phyloP scores from a whole-genome alignment of 2,329 filamentous ascomycete genomes.

The Ascochyta rabiei region DNA sequence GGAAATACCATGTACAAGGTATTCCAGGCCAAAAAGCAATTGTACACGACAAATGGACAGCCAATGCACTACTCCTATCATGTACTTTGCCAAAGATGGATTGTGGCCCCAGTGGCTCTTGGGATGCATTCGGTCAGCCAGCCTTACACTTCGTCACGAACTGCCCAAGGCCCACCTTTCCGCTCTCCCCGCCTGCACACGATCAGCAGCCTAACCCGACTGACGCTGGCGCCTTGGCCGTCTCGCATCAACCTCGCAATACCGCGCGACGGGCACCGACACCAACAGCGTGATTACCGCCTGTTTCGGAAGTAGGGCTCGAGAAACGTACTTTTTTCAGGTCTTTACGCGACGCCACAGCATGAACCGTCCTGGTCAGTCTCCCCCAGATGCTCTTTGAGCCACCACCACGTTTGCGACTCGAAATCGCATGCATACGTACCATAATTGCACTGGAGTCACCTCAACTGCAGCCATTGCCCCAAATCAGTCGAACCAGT shows the following conservation, averaged over 20 bases:
- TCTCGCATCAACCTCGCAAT: slow-evolving; percentile 27
- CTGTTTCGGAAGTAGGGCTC: not conserved
- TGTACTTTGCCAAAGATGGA: not conserved
- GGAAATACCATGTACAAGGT: not conserved
- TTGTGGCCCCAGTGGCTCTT: not conserved
- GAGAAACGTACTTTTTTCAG: slow-evolving; percentile 10
- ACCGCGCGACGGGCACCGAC: slow-evolving; percentile 20
- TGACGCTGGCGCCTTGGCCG: slow-evolving; percentile 16
- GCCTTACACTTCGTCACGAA: slow-evolving; percentile 8
- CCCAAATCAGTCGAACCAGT: not conserved
- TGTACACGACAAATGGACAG: not conserved
- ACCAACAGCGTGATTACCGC: slow-evolving; percentile 5
- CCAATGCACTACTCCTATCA: not conserved
- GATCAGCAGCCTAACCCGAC: slow-evolving; percentile 9
- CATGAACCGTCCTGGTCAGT: slow-evolving; percentile 58
- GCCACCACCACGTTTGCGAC: slow-evolving; percentile 25
- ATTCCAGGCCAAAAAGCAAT: not conserved
- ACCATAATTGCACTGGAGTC: slow-evolving; percentile 9
- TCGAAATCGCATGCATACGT: slow-evolving; percentile 20
- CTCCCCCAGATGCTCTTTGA: slow-evolving; percentile 33
- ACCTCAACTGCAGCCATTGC: not conserved
- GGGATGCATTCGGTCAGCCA: not conserved
- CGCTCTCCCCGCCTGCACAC: slow-evolving; percentile 10
- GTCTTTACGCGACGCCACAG: slow-evolving; percentile 23
- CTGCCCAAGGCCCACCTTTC: slow-evolving; percentile 9